Evolutionary conservation across 2,329 filamentous ascomycete genomes (phyloP).

Genomic region (Eurotiales sp.): DNA sequence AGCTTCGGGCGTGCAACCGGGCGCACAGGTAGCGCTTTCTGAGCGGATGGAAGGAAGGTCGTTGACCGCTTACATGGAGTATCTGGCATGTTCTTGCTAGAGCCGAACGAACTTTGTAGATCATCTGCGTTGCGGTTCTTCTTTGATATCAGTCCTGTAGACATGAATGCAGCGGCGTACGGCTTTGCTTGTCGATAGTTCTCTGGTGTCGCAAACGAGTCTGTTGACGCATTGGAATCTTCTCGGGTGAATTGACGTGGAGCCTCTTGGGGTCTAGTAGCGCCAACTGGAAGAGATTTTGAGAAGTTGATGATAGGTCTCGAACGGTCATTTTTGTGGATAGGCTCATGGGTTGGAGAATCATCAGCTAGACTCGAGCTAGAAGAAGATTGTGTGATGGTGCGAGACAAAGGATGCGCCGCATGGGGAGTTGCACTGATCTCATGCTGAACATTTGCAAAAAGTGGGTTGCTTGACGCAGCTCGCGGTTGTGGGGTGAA

Average conservation of each 20-base stretch:
- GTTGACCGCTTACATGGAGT: conserved; percentile 90
- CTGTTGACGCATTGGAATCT: conserved; percentile 46
- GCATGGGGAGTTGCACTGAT: conserved; percentile 40
- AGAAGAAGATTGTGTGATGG: conserved; percentile 82
- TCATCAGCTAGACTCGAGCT: conserved; percentile 74
- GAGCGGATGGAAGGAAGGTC: conserved; percentile 64
- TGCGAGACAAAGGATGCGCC: conserved; percentile 79
- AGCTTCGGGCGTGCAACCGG: conserved; percentile 59
- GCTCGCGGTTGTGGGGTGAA: conserved; percentile 54
- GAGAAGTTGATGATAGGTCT: conserved; percentile 60
- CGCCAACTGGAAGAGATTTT: conserved; percentile 69
- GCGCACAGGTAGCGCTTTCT: conserved; percentile 54
- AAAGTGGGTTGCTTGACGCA: conserved; percentile 46
- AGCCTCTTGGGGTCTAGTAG: conserved; percentile 50
- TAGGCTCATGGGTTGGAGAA: conserved; percentile 60
- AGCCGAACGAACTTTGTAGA: conserved; percentile 46
- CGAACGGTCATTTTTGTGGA: conserved; percentile 53
- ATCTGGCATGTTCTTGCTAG: conserved; percentile 74
- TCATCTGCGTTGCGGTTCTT: conserved; percentile 81
- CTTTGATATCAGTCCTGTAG: conserved; percentile 91
- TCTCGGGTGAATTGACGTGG: conserved; percentile 45
- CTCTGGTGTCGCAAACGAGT: conserved; percentile 68
- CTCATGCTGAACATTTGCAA: conserved; percentile 25
- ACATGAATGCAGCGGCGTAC: conserved; percentile 81
- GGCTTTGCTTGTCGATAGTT: conserved; percentile 74